Base-by-base conservation (phyloP, 2,329 filamentous ascomycete species). In the Colletotrichum abscissum region DNA sequence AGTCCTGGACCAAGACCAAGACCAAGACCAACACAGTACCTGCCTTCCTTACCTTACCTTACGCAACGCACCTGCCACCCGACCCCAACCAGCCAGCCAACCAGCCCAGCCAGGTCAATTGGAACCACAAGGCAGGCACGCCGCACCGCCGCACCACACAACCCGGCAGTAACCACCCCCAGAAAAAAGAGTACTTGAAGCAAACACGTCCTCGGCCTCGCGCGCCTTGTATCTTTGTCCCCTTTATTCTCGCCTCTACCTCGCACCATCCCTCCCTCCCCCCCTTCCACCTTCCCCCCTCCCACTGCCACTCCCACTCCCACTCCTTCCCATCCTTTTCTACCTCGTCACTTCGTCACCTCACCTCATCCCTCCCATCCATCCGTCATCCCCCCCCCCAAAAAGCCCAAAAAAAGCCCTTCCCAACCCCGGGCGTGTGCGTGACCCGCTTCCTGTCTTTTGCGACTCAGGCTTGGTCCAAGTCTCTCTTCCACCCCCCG, bases 141-240 rank as follows among this genome's bases (percentile, higher is more conserved):
- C 38, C 38, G 16, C 38, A 49, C 42, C 42, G 19, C 42, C 16
- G 42, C 42, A 49, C 42, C 42, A 49, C 42, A 49, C 42, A 19
- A 42, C 38, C 38, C 12, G 42, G 60, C 60, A 33, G 42, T 42
- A 54, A 19, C 62, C 33, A 55, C 52, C 62, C 62, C 60, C 62
- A 38, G 62, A 57, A 72, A 59, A 65, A 73, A 64, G 60, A 73
- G 70, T 74, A 74, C 72, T 74, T 74, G 72, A 74, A 74, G 69
- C 59, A 72, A 72, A 72, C 72, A 66, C 59, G 65, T 69, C 66
- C 73, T 75, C 73, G 69, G 71, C 73, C 55, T 73, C 62, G 70
- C 73, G 65, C 70, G 57, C 60, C 65, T 73, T 75, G 71, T 73
- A 73, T 73, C 71, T 73, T 75, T 75, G 70, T 75, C 67, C 70